Conservation (phyloP, 768 basidiomycete genomes). For the Termitomyces sp. region DNA sequence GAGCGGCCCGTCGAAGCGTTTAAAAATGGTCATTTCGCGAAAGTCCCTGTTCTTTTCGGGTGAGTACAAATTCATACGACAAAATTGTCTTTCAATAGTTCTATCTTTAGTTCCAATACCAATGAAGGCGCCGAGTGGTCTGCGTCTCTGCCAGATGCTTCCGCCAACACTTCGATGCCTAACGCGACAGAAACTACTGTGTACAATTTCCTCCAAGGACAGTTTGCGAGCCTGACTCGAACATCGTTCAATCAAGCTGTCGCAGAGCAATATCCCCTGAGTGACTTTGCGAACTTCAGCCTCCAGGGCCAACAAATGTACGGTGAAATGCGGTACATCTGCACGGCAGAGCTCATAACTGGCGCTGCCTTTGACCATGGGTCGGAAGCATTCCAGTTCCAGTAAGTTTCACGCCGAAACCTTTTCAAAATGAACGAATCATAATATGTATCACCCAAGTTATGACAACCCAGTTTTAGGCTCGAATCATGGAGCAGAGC, state of each 20-base stretch:
- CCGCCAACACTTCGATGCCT: conserved; percentile 35
- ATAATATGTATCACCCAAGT: conserved; percentile 14
- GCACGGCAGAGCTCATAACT: conserved; percentile 33
- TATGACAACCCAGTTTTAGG: conserved; percentile 38
- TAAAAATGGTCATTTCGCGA: conserved; percentile 29
- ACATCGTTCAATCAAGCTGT: conserved; percentile 27
- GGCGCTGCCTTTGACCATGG: conserved; percentile 20
- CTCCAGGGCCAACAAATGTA: conserved; percentile 43
- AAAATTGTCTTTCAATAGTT: not conserved
- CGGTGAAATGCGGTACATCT: conserved; percentile 42
- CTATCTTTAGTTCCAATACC: conserved; percentile 30
- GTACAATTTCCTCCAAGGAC: conserved; percentile 37
- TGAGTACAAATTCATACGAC: conserved; percentile 6
- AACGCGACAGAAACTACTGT: conserved; percentile 34
- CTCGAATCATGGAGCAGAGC: conserved; percentile 33
- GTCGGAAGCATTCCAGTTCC: conserved; percentile 29
- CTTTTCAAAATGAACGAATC: not conserved
- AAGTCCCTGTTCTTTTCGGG: conserved; percentile 39
- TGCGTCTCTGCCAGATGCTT: conserved; percentile 25
- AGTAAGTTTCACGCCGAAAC: conserved; percentile 20
- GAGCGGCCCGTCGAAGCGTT: conserved; percentile 38
- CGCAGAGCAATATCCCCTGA: conserved; percentile 28
- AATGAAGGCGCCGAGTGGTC: conserved; percentile 41
- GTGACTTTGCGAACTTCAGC: conserved; percentile 29
- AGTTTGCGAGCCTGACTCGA: conserved; percentile 28